Conservation (phyloP, 2,329 filamentous ascomycete species). For the Orbilia blumenaviensis region DNA sequence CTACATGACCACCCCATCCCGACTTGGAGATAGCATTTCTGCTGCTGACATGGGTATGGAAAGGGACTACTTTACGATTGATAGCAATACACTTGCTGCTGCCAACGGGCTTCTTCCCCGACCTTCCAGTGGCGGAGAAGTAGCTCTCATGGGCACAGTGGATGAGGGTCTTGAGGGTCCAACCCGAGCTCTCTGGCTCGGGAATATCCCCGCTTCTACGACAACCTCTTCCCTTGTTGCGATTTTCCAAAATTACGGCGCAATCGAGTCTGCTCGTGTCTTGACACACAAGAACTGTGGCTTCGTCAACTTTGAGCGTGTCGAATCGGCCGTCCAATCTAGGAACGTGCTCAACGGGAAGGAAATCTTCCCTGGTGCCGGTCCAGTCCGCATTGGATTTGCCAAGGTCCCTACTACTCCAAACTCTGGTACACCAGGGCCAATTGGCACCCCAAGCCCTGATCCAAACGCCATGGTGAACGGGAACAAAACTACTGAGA, state of each 20-base stretch:
- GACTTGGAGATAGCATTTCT: conserved; percentile 78
- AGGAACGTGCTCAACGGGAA: conserved; percentile 91
- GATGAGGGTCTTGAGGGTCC: conserved; percentile 82
- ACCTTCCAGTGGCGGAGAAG: conserved; percentile 72
- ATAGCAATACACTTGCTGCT: conserved; percentile 72
- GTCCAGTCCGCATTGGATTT: conserved; percentile 94
- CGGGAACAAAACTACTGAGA: conserved; percentile 60
- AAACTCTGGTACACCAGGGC: conserved; percentile 77
- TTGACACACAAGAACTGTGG: conserved; percentile 99
- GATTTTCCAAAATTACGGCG: conserved; percentile 92
- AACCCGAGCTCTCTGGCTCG: conserved; percentile 93
- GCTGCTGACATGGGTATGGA: conserved; percentile 75
- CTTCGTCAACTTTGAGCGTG: conserved; percentile 94
- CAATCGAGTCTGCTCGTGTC: conserved; percentile 89
- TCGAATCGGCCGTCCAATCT: conserved; percentile 89
- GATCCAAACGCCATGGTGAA: conserved; percentile 74
- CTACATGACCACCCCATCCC: conserved; percentile 79
- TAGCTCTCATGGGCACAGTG: conserved; percentile 73
- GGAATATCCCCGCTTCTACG: conserved; percentile 95
- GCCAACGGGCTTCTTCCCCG: conserved; percentile 81
- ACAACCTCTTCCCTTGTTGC: conserved; percentile 93
- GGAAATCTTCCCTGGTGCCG: conserved; percentile 96
- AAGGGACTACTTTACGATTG: conserved; percentile 60
- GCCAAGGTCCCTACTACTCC: conserved; percentile 93
- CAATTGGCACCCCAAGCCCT: conserved; percentile 87